phyloP scores from a whole-genome alignment of 2,329 filamentous ascomycete genomes.

The Xylaria sp. region DNA sequence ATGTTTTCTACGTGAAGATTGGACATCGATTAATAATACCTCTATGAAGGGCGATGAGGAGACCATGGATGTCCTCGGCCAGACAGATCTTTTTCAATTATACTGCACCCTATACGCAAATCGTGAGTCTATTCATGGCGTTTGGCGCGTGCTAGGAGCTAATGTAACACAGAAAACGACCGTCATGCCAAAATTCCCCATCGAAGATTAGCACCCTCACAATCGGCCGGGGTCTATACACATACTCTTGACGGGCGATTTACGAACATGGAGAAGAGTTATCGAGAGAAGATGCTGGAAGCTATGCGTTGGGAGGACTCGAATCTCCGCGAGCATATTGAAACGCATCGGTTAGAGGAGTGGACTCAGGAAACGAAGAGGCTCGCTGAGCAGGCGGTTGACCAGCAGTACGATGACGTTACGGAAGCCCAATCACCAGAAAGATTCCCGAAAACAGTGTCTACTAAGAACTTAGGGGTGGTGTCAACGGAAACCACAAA shows the following conservation, averaged over 20 bases:
- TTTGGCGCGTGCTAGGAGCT: slow-evolving; percentile 12
- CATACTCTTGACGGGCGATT: slow-evolving; percentile 71
- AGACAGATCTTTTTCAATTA: slow-evolving; percentile 76
- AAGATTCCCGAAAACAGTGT: slow-evolving; percentile 14
- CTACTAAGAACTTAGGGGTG: slow-evolving; percentile 28
- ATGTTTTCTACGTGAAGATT: slow-evolving; percentile 85
- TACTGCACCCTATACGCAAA: slow-evolving; percentile 71
- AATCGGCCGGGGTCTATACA: slow-evolving; percentile 69
- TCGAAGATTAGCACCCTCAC: slow-evolving; percentile 61
- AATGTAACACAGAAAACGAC: slow-evolving; percentile 50
- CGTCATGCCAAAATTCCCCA: slow-evolving; percentile 58
- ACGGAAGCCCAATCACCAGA: slow-evolving; percentile 39
- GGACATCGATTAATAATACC: slow-evolving; percentile 82
- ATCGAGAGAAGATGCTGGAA: slow-evolving; percentile 73
- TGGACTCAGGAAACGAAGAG: slow-evolving; percentile 64
- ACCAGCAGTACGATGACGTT: slow-evolving; percentile 45
- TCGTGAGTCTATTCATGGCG: slow-evolving; percentile 62
- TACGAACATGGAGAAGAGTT: slow-evolving; percentile 68
- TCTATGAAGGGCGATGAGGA: slow-evolving; percentile 77
- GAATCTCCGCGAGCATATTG: slow-evolving; percentile 70
- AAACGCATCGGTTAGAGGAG: slow-evolving; percentile 74
- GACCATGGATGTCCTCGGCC: slow-evolving; percentile 69
- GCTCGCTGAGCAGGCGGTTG: slow-evolving; percentile 47
- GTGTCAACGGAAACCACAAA: slow-evolving; percentile 40
- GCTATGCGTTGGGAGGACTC: slow-evolving; percentile 80